These are phyloP conservation scores for Kondoa subrosea DNA, from an alignment of 768 basidiomycete species.

Conservation along the genomic window DNA sequence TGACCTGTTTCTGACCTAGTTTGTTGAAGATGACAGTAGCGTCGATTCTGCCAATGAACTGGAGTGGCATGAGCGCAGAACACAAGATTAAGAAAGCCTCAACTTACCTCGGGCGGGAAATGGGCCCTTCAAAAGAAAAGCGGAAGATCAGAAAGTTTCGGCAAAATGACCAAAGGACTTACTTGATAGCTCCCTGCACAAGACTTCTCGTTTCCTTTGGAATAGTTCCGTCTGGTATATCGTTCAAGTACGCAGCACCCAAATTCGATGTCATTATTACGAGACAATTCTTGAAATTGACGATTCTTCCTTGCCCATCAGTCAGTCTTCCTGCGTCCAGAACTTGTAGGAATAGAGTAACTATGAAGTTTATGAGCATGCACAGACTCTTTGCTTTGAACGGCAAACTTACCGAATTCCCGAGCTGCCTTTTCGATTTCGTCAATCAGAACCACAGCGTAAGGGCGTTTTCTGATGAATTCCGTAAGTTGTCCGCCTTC, in stretches of 20 bases:
- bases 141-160: background rate
- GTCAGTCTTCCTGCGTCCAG: conserved; percentile 37
- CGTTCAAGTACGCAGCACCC: conserved; percentile 30
- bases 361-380: too few relatives aligned
- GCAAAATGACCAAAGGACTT: background rate
- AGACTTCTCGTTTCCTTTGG: conserved; percentile 26
- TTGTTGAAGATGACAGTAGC: conserved; percentile 45
- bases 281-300: conserved; percentile 34
- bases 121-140: conserved; percentile 20
- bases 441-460: conserved; percentile 34
- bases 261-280: conserved; percentile 23
- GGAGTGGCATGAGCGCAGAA: background rate
- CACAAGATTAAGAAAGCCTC: background rate
- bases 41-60: conserved; percentile 30
- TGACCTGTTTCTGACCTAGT: conserved; percentile 56
- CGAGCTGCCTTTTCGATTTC: conserved; percentile 36
- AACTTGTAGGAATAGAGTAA: conserved; percentile 35
- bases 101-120: conserved; percentile 36
- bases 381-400: too few relatives aligned
- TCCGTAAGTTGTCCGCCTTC: conserved; percentile 45
- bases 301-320: conserved; percentile 34
- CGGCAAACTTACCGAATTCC: too few relatives aligned
- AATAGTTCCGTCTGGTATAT: conserved; percentile 32
- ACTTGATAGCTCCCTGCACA: conserved; percentile 32
- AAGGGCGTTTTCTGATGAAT: conserved; percentile 15